Conservation (phyloP, 2,329 filamentous ascomycete species). For the Byssochlamys sp. region DNA sequence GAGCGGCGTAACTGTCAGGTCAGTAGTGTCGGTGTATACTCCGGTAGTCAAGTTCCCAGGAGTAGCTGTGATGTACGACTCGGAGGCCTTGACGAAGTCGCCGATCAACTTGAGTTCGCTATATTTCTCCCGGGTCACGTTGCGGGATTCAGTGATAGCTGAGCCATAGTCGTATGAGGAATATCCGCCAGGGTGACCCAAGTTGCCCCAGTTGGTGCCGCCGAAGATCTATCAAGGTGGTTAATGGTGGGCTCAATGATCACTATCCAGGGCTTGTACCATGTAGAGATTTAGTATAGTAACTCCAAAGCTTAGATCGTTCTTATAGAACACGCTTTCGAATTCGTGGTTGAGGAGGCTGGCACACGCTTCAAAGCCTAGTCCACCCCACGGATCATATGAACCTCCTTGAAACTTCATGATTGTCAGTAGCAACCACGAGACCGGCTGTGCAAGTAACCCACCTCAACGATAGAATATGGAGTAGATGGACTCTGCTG, state of each 20-base stretch:
- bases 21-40: slow-evolving; percentile 45
- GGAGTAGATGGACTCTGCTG: slow-evolving; percentile 56
- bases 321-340: slow-evolving; percentile 70
- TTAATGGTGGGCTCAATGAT: neutral
- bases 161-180: slow-evolving; percentile 55
- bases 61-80: slow-evolving; percentile 55
- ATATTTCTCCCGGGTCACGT: slow-evolving; percentile 64
- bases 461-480: slow-evolving; percentile 52
- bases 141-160: slow-evolving; percentile 59
- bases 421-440: neutral
- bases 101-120: slow-evolving; percentile 67
- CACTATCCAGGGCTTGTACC: slow-evolving; percentile 34
- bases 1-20: slow-evolving; percentile 53
- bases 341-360: slow-evolving; percentile 62
- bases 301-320: slow-evolving; percentile 56
- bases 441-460: slow-evolving; percentile 2
- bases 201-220: slow-evolving; percentile 75
- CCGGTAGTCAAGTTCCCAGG: slow-evolving; percentile 37
- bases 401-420: slow-evolving; percentile 58
- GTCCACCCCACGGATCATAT: slow-evolving; percentile 66
- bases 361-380: slow-evolving; percentile 58
- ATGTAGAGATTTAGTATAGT: slow-evolving; percentile 67
- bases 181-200: slow-evolving; percentile 59
- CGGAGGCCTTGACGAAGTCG: slow-evolving; percentile 64
- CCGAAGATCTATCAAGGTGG: slow-evolving; percentile 49